A percentile compares a stretch with the other conserved stretches of the same genome.
Evolutionary conservation across 345 rosid genomes (phyloP).

Genomic region (Pistacia integerrima): DNA sequence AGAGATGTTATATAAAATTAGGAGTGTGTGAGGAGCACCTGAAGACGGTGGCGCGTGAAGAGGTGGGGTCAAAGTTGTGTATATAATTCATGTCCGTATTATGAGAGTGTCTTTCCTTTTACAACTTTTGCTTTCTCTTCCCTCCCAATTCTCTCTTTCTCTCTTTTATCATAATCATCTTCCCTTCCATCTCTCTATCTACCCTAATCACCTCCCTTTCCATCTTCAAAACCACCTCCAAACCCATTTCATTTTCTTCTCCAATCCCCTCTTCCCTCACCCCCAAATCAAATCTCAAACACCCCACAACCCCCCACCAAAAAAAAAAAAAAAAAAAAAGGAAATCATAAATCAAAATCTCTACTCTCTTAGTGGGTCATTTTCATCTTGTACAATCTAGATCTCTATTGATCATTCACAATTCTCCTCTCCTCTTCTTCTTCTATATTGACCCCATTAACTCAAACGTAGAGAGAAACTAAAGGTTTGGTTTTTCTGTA

Average conservation of each 20-base stretch:
- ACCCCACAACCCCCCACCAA: too few species aligned
- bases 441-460: background rate
- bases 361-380: background rate
- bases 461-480: background rate
- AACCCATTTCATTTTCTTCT: too few species aligned
- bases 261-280: too few species aligned
- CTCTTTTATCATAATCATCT: slow-evolving; percentile 5
- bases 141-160: slow-evolving; percentile 29
- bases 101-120: slow-evolving; percentile 20
- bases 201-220: background rate
- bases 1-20: too few species aligned
- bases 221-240: too few species aligned
- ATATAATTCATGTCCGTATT: slow-evolving; percentile 54
- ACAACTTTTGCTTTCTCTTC: slow-evolving; percentile 56
- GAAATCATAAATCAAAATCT: too few species aligned
- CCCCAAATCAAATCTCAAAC: too few species aligned
- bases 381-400: background rate
- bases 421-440: slow-evolving; percentile 8
- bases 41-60: background rate
- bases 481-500: background rate
- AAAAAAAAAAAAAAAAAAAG: too few species aligned
- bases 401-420: slow-evolving; percentile 3
- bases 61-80: slow-evolving; percentile 30
- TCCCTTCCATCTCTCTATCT: background rate
- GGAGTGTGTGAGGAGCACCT: too few species aligned